Percentiles rank a stretch among this genome's conserved stretches.
Evolutionary conservation across 2,329 filamentous ascomycete species (phyloP).

Genomic region (Hirsutella minnesotensis): DNA sequence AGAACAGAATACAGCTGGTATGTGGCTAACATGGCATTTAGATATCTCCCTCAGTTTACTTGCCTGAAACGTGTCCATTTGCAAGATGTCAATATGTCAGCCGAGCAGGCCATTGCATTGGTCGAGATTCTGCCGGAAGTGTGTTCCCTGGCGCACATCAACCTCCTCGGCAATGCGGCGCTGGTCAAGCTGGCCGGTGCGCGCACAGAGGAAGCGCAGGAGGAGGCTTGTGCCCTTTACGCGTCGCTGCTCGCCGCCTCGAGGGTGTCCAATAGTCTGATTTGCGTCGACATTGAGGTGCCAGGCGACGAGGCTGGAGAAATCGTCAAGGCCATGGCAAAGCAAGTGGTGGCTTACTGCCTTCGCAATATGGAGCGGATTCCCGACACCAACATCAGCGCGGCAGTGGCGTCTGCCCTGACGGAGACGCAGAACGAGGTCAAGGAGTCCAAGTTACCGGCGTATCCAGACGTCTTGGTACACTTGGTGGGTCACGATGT

Average conservation of each 20-base stretch:
- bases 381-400: conserved; percentile 51
- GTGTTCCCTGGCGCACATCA: conserved; percentile 70
- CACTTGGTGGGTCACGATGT: conserved; percentile 70
- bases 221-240: conserved; percentile 89
- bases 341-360: conserved; percentile 90
- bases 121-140: conserved; percentile 85
- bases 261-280: conserved; percentile 68
- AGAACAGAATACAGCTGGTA: neutral
- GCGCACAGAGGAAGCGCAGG: conserved; percentile 66
- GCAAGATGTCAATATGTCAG: conserved; percentile 68
- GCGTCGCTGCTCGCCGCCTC: conserved; percentile 83
- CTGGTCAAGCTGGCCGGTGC: conserved; percentile 61
- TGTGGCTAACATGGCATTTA: conserved; percentile 13
- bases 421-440: conserved; percentile 23
- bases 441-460: conserved; percentile 16
- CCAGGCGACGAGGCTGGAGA: conserved; percentile 74
- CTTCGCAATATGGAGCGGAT: conserved; percentile 80
- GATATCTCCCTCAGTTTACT: conserved; percentile 67
- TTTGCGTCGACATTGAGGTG: conserved; percentile 86
- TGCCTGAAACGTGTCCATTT: conserved; percentile 77
- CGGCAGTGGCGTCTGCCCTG: conserved; percentile 30
- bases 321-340: conserved; percentile 81
- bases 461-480: conserved; percentile 68
- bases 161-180: conserved; percentile 69
- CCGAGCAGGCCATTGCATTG: conserved; percentile 82